Conservation (phyloP, 225 moss, liverwort and hornwort species). For the Thuidium tamariscinum region DNA sequence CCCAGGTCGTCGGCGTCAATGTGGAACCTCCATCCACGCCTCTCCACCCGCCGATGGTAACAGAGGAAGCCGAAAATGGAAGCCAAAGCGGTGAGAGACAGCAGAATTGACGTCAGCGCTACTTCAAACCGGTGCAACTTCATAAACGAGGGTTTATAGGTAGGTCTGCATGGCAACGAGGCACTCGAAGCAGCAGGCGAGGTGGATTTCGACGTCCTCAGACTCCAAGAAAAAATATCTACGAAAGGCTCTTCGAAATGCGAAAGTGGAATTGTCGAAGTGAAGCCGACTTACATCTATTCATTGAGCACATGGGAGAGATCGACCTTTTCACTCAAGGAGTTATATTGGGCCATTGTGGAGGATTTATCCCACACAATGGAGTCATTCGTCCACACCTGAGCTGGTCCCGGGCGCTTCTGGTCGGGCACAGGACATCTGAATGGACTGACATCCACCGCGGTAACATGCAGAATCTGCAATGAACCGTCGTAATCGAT, state of each 20-base stretch:
- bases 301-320: background rate
- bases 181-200: background rate
- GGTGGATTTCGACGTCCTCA: background rate
- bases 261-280: background rate
- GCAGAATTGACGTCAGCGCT: background rate
- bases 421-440: background rate
- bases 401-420: background rate
- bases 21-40: background rate
- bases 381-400: too few species aligned
- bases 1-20: background rate
- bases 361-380: too few species aligned
- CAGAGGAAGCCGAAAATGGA: background rate
- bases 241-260: background rate
- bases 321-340: background rate
- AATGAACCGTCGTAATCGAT: background rate
- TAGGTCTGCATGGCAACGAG: background rate
- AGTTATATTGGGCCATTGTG: background rate
- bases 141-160: too few species aligned
- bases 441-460: background rate
- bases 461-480: background rate
- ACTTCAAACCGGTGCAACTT: too few species aligned
- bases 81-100: background rate
- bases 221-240: background rate
- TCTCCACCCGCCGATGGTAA: background rate
- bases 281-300: background rate